Evolutionary conservation across 345 rosid genomes (phyloP).

Genomic region (Streptanthus diversifolius): DNA sequence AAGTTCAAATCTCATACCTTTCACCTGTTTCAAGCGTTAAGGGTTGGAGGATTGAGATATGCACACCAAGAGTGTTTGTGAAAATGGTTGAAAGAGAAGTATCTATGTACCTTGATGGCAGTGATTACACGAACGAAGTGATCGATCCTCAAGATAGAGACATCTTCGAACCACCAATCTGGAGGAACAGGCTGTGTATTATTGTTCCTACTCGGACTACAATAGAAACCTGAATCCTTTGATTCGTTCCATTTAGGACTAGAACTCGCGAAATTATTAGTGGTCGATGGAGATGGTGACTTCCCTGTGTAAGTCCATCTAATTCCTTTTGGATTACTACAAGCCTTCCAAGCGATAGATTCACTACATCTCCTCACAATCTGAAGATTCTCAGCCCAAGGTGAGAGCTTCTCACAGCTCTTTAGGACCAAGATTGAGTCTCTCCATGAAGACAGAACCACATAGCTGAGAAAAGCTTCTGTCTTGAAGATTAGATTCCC

Average conservation of each 20-base stretch:
- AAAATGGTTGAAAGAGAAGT: not conserved
- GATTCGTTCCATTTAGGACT: slow-evolving; percentile 79
- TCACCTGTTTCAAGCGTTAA: slow-evolving; percentile 34
- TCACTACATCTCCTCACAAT: slow-evolving; percentile 92
- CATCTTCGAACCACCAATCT: slow-evolving; percentile 99
- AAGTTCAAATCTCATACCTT: slow-evolving; percentile 89
- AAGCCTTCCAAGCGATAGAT: slow-evolving; percentile 98
- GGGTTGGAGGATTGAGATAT: not conserved
- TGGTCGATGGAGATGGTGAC: slow-evolving; percentile 41
- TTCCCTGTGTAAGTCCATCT: slow-evolving; percentile 89
- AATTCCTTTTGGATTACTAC: slow-evolving; percentile 94
- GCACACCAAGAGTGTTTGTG: not conserved
- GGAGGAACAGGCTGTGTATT: slow-evolving; percentile 79
- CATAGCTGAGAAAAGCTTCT: slow-evolving; percentile 95
- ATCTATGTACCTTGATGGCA: slow-evolving; percentile 60
- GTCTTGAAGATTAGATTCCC: slow-evolving; percentile 97
- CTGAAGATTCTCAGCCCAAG: slow-evolving; percentile 98
- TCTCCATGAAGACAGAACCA: slow-evolving; percentile 93
- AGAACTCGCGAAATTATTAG: slow-evolving; percentile 32
- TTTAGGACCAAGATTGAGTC: slow-evolving; percentile 86
- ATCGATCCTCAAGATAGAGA: slow-evolving; percentile 84
- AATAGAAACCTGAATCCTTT: slow-evolving; percentile 48
- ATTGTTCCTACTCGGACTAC: slow-evolving; percentile 67
- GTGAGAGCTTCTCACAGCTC: slow-evolving; percentile 90
- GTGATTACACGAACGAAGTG: slow-evolving; percentile 93